Conservation (phyloP, 116 monocot species). For the Thalassia testudinum region DNA sequence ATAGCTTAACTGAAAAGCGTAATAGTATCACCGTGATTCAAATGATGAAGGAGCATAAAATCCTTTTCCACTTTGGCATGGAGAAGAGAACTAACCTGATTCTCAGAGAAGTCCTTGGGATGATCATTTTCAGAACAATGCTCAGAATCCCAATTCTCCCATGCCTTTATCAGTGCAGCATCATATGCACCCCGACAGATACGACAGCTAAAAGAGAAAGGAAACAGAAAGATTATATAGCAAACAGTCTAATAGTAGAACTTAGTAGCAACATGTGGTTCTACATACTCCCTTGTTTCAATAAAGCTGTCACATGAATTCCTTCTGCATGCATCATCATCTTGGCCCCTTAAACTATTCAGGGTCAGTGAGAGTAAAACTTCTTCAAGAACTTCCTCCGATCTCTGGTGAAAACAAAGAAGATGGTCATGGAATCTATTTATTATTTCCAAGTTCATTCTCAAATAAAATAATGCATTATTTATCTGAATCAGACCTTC, state of each 20-base stretch:
- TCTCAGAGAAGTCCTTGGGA: constrained; percentile 61
- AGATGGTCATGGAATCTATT: too few species aligned
- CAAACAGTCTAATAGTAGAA: background rate
- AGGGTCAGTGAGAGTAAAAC: constrained; percentile 75
- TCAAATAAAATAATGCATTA: background rate
- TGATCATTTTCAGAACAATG: constrained; percentile 89
- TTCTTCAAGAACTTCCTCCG: constrained; percentile 90
- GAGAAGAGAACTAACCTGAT: constrained; percentile 34
- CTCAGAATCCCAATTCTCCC: constrained; percentile 83
- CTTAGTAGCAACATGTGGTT: background rate
- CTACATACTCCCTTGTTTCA: constrained; percentile 69
- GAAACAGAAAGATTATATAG: constrained; percentile 1
- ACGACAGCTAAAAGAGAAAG: constrained; percentile 31
- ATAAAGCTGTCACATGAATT: constrained; percentile 66
- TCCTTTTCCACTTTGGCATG: too few species aligned
- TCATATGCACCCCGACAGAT: constrained; percentile 72
- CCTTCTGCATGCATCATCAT: constrained; percentile 10
- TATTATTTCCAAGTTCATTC: background rate
- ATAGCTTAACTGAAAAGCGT: background rate
- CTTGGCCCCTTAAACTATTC: constrained; percentile 39
- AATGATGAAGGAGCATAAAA: too few species aligned
- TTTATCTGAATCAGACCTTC: constrained; percentile 34
- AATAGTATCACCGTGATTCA: too few species aligned
- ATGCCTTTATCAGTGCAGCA: constrained; percentile 43
- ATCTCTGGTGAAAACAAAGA: constrained; percentile 36